phyloP scores from a whole-genome alignment of 2,329 filamentous ascomycete species.

The Amylocarpus encephaloides region DNA sequence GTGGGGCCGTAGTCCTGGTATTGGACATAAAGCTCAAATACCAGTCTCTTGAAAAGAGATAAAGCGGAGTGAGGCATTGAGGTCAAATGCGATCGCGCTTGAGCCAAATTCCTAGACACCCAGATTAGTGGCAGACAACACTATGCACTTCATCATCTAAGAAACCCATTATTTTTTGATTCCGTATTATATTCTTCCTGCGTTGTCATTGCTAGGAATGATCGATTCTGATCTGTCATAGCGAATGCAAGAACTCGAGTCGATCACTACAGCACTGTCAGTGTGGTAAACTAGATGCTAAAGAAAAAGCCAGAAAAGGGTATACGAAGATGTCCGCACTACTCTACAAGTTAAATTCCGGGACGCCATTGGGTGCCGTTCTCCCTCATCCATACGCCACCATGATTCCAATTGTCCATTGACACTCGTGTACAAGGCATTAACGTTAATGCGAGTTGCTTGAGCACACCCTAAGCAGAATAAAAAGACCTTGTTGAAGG shows the following conservation, averaged over 20 bases:
- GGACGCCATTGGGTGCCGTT: constrained; percentile 26
- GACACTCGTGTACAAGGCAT: constrained; percentile 5
- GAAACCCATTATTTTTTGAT: not conserved
- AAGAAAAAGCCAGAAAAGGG: constrained; percentile 13
- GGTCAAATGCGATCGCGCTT: not conserved
- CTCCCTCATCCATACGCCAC: constrained; percentile 24
- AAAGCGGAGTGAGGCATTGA: constrained; percentile 1
- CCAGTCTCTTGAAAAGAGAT: constrained; percentile 4
- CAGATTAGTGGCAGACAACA: constrained; percentile 11
- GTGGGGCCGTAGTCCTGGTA: constrained; percentile 17
- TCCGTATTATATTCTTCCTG: constrained; percentile 5
- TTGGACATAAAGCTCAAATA: constrained; percentile 18
- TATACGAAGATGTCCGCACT: constrained; percentile 11
- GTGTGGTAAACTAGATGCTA: constrained; percentile 13
- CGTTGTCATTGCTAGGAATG: constrained; percentile 13
- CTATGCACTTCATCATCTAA: constrained; percentile 3
- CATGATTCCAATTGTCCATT: constrained; percentile 11
- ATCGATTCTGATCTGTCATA: constrained; percentile 21
- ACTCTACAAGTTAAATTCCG: constrained; percentile 23
- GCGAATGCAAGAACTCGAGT: constrained; percentile 14
- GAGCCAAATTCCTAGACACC: constrained; percentile 6
- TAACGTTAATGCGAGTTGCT: not conserved
- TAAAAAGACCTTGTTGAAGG: not conserved
- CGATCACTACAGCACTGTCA: constrained; percentile 29
- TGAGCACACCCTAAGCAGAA: not conserved